Conservation (phyloP, 108 stramenopile genomes). For the Nannochloropsis oceanica region DNA sequence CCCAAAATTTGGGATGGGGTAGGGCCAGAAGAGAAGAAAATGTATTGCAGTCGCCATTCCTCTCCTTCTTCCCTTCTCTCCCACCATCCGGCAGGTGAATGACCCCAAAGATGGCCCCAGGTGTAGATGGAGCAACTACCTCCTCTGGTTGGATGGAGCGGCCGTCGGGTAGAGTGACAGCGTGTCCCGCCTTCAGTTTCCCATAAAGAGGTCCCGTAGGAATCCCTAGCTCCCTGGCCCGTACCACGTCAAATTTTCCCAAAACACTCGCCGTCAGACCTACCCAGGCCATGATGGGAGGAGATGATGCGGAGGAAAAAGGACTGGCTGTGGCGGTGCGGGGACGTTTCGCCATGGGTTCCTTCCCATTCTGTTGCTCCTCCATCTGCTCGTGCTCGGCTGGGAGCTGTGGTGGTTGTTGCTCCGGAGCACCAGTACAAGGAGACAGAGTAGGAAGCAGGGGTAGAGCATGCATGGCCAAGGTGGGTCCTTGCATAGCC, state of each 20-base stretch:
- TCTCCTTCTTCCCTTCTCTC: not conserved
- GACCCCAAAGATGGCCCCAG: not conserved
- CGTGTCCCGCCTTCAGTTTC: not conserved
- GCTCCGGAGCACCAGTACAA: not conserved
- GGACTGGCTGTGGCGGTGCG: not conserved
- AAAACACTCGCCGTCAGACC: not conserved
- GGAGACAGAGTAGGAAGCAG: not conserved
- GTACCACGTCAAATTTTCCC: not conserved
- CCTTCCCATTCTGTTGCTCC: not conserved
- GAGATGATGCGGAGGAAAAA: not conserved
- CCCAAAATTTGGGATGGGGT: not conserved
- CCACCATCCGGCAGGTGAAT: not conserved
- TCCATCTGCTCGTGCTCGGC: not conserved
- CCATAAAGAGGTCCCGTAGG: not conserved
- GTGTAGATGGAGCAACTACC: not conserved
- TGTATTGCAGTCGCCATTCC: not conserved
- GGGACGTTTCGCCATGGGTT: not conserved
- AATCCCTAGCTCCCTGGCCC: not conserved
- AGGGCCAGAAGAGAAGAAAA: not conserved
- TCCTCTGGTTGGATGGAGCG: not conserved
- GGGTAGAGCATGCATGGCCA: not conserved
- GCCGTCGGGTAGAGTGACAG: slow-evolving; percentile 1
- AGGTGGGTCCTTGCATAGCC: not conserved
- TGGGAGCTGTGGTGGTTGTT: not conserved
- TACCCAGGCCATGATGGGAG: not conserved